Percentiles rank a stretch among this genome's conserved stretches.
These are phyloP conservation scores for Cornus kousa DNA, from an alignment of 148 eudicot genomes.

Conservation along the genomic window DNA sequence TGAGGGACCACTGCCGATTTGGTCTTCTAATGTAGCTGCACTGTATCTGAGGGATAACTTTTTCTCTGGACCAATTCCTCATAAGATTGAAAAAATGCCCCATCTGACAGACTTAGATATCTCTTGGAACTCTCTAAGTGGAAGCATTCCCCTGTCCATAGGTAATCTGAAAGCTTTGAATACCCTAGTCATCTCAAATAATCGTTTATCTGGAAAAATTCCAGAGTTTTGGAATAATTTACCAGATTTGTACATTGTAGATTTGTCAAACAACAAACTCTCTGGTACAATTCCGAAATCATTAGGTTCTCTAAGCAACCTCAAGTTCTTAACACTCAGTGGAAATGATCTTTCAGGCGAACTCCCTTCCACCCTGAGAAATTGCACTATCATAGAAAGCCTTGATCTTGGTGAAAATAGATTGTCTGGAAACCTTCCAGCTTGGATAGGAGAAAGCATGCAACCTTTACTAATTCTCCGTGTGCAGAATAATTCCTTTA, in stretches of 20 bases:
- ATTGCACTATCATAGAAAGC: constrained; percentile 3
- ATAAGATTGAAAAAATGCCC: constrained; percentile 5
- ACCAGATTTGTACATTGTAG: neutral
- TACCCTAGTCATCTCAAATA: constrained; percentile 10
- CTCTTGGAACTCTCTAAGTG: constrained; percentile 14
- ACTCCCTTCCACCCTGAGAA: constrained; percentile 15
- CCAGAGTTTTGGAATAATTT: constrained; percentile 13
- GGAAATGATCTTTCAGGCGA: constrained; percentile 17
- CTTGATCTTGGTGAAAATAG: constrained; percentile 24
- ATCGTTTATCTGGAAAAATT: constrained; percentile 15
- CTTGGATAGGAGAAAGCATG: constrained; percentile 27
- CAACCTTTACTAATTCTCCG: constrained; percentile 8
- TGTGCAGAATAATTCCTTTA: constrained; percentile 11
- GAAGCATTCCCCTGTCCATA: constrained; percentile 17
- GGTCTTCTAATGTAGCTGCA: constrained; percentile 14
- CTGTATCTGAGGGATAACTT: constrained; percentile 16
- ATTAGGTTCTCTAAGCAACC: constrained; percentile 8
- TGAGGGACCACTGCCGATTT: constrained; percentile 22
- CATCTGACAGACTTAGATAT: constrained; percentile 8
- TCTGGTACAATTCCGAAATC: constrained; percentile 23
- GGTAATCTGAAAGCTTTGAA: constrained; percentile 1
- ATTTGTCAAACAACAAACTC: constrained; percentile 19
- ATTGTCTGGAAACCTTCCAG: constrained; percentile 12
- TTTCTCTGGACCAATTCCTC: constrained; percentile 20
- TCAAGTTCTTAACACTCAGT: constrained; percentile 5